phyloP scores from a whole-genome alignment of 1,284 basidiomycete genomes.

The Trametes versicolor region DNA sequence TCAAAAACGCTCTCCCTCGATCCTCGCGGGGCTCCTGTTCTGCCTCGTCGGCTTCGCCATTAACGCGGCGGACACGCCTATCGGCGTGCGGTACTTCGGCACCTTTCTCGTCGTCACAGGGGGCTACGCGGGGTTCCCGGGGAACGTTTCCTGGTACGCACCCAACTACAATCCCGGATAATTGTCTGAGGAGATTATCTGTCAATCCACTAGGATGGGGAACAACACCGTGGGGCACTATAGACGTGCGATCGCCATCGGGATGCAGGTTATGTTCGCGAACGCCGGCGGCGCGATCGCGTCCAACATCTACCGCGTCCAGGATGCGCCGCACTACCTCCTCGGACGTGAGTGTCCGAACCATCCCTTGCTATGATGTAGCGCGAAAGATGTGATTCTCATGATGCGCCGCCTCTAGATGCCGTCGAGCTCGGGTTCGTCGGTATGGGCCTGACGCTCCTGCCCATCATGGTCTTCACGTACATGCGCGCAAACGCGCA shows the following conservation, averaged over 20 bases:
- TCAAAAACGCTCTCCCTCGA: conserved; percentile 65
- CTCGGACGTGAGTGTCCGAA: conserved; percentile 61
- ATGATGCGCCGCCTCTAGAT: conserved; percentile 50
- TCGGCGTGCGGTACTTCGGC: conserved; percentile 71
- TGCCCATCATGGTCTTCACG: conserved; percentile 55
- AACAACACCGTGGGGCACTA: conserved; percentile 72
- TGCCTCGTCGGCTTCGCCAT: conserved; percentile 69
- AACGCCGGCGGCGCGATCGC: conserved; percentile 66
- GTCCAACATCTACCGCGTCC: conserved; percentile 65
- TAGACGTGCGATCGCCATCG: conserved; percentile 71
- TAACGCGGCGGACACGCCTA: conserved; percentile 60
- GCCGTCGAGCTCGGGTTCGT: conserved; percentile 74
- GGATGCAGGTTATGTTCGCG: conserved; percentile 69
- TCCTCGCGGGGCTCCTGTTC: conserved; percentile 60
- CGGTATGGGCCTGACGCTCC: conserved; percentile 65
- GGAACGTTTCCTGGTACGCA: conserved; percentile 66
- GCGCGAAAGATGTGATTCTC: not conserved
- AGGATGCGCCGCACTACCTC: conserved; percentile 67
- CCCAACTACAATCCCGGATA: not conserved
- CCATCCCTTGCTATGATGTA: not conserved
- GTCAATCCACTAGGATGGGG: conserved; percentile 61
- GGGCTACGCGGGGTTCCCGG: conserved; percentile 67
- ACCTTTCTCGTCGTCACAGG: conserved; percentile 69
- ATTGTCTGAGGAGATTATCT: too few relatives aligned
- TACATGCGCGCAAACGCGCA: conserved; percentile 66